Conservation (phyloP, 768 basidiomycete genomes). For the Hygrophorus pudorinus region DNA sequence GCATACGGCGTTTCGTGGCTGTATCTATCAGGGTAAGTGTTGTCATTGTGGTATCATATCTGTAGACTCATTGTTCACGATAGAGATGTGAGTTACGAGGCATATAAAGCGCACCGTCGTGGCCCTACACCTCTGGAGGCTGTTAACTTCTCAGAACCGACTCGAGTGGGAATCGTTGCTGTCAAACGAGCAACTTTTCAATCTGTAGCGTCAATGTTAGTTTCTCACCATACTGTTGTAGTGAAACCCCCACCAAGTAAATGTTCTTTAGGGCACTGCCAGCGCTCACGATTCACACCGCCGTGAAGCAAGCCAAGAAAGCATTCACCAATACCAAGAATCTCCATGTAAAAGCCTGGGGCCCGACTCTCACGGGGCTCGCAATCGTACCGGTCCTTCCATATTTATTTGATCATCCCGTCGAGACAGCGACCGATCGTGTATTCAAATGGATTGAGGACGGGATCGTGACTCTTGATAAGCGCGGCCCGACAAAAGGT, state of each 20-base stretch:
- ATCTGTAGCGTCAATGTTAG: constrained; percentile 73
- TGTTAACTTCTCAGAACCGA: constrained; percentile 58
- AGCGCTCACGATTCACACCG: constrained; percentile 78
- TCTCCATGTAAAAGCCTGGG: constrained; percentile 56
- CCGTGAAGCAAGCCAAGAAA: constrained; percentile 64
- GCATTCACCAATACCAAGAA: constrained; percentile 52
- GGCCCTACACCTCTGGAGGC: constrained; percentile 63
- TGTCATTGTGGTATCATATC: not conserved
- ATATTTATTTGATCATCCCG: constrained; percentile 72
- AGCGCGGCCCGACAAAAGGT: too few species aligned
- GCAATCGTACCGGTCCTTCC: constrained; percentile 67
- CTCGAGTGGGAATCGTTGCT: constrained; percentile 57
- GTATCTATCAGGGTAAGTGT: constrained; percentile 52
- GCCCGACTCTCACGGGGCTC: constrained; percentile 64
- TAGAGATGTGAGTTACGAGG: constrained; percentile 71
- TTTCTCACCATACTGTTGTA: constrained; percentile 39
- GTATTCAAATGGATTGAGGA: constrained; percentile 64
- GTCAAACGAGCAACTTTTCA: constrained; percentile 74
- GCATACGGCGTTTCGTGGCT: constrained; percentile 79
- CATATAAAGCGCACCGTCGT: constrained; percentile 63
- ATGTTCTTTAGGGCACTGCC: constrained; percentile 55
- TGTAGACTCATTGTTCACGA: constrained; percentile 2
- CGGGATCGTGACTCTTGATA: constrained; percentile 25
- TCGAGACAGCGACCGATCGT: constrained; percentile 57
- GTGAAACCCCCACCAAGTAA: constrained; percentile 6